Evolutionary conservation across 78 protist species (phyloP), one percentile per base, ranked within the genome.

Genomic region (Dictyostelium intermedium): DNA sequence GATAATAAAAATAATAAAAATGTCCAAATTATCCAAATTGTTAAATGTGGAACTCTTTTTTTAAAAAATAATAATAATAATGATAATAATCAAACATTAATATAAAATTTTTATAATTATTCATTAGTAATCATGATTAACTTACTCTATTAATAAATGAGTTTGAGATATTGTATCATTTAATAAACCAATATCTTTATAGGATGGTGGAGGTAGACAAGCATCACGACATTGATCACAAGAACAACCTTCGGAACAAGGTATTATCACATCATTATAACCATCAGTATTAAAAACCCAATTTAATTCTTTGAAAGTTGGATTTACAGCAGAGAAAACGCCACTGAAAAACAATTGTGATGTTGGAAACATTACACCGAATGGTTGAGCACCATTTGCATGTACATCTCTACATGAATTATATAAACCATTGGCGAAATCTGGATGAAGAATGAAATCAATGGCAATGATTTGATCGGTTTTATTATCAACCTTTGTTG

Each of bases 401-500:
- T 13, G 16, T 16, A 91, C 56, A 47, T 82, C 91, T 39, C 83
- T 32, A 69, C 95, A 91, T n/a, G 78, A 50, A 72, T 91, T 84
- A 63, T 78, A 91, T 3, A 91, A 13, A 16, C 95, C 95, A 10
- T 27, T 35, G 9, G 95, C 95, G 32, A 76, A 84, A 30, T 13
- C 34, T 47, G 69, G 86, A 47, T 91, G 70, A 2, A 91, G 2
- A 13, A 61, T 8, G 50, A 69, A 91, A 23, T 18, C 30, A 20
- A 37, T 60, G 1, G 2, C 11, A 39, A 37, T 20, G 35, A 81
- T 66, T 23, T 76, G 30, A 10, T 30, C 34, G 3, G 73, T 73
- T 73, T 23, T 50, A 2, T 41, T 50, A 6, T 72, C 66, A 20
- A 87, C 53, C 2, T 18, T 25, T 2, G 30, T 50, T 25, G 78